Conservation (phyloP, 805 yeast genomes). For the Kodamaea neixiangensis region DNA sequence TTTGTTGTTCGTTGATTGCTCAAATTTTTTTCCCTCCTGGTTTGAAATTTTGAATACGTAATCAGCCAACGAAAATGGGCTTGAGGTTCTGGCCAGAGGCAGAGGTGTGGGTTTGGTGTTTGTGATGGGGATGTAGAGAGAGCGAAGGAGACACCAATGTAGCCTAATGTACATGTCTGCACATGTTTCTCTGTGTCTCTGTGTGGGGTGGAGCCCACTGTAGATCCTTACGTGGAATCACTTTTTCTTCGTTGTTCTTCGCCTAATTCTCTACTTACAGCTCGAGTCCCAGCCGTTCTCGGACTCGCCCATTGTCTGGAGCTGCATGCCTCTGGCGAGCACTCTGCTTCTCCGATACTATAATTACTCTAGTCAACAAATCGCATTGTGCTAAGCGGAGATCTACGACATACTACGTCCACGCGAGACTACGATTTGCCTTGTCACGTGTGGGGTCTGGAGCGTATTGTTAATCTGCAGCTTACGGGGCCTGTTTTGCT, state of each 20-base stretch:
- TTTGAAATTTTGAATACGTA: conserved; percentile 7
- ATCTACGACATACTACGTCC: not conserved
- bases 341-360: not conserved
- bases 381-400: not conserved
- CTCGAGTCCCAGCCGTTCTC: not conserved
- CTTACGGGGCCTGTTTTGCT: not conserved
- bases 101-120: not conserved
- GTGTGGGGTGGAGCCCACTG: no score
- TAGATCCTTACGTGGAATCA: no score
- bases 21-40: conserved; percentile 11
- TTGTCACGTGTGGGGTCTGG: not conserved
- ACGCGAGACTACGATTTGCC: not conserved
- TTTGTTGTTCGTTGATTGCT: conserved; percentile 15
- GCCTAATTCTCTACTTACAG: not conserved
- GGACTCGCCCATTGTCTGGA: no score
- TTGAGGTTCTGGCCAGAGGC: not conserved
- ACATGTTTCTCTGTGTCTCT: no score
- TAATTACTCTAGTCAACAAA: not conserved
- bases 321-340: no score
- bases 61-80: not conserved
- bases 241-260: no score
- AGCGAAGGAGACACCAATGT: no score
- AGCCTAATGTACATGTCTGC: no score
- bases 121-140: not conserved
- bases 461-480: not conserved